These are phyloP conservation scores for Cordyceps pruinosa DNA, from an alignment of 2,329 filamentous ascomycete species.

Conservation along the genomic window DNA sequence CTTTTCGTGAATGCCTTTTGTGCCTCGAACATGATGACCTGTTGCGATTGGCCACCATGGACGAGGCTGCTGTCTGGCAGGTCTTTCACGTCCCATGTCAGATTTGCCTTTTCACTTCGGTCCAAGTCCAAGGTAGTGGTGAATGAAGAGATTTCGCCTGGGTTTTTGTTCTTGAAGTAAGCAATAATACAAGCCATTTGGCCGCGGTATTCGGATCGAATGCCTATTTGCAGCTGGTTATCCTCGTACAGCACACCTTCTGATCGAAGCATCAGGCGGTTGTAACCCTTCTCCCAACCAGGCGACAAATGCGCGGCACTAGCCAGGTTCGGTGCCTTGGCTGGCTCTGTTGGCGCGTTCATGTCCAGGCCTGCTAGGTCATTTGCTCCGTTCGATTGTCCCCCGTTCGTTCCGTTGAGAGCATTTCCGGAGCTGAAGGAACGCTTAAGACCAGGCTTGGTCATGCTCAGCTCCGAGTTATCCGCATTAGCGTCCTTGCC, in stretches of 20 bases:
- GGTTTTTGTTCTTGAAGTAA: constrained; percentile 93
- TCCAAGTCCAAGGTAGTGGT: constrained; percentile 90
- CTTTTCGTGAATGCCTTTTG: constrained; percentile 73
- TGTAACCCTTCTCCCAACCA: constrained; percentile 88
- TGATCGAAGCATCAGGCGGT: constrained; percentile 67
- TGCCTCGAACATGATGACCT: constrained; percentile 91
- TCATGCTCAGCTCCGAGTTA: constrained; percentile 69
- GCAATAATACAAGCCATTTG: constrained; percentile 92
- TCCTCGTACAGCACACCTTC: constrained; percentile 95
- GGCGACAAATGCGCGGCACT: constrained; percentile 89
- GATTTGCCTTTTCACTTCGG: constrained; percentile 51
- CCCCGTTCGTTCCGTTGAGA: constrained; percentile 41
- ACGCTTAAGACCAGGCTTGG: constrained; percentile 76
- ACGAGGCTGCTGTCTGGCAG: constrained; percentile 76
- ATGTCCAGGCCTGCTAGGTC: constrained; percentile 83
- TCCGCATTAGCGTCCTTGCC: constrained; percentile 90
- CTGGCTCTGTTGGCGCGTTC: constrained; percentile 50
- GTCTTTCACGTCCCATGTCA: constrained; percentile 83
- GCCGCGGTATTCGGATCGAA: constrained; percentile 91
- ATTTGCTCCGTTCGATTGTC: constrained; percentile 43
- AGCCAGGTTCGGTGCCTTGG: constrained; percentile 75
- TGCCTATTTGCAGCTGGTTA: constrained; percentile 82
- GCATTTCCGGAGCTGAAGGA: constrained; percentile 63
- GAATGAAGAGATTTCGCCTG: constrained; percentile 78
- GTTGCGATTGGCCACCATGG: constrained; percentile 73